phyloP scores from a whole-genome alignment of 306 rosid species.

The Trifolium subterraneum region DNA sequence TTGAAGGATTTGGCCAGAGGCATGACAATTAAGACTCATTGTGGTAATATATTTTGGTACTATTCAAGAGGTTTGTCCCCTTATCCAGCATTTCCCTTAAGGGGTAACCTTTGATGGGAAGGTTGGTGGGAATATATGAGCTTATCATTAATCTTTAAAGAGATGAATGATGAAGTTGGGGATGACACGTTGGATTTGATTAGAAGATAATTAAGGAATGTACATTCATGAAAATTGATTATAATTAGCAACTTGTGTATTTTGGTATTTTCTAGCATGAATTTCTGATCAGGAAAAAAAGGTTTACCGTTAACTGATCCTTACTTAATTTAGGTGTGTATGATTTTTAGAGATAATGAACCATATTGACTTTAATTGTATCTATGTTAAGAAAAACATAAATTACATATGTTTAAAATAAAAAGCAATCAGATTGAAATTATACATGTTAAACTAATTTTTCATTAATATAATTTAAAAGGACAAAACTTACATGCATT shows the following conservation, averaged over 20 bases:
- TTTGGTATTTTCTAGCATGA: constrained; percentile 33
- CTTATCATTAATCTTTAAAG: not conserved
- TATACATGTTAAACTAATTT: too few relatives aligned
- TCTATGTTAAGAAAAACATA: too few relatives aligned
- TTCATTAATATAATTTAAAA: too few relatives aligned
- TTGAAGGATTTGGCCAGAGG: constrained; percentile 43
- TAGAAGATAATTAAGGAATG: not conserved
- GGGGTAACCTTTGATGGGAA: constrained; percentile 20
- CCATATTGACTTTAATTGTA: not conserved
- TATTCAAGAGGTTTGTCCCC: not conserved
- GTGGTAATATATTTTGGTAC: not conserved
- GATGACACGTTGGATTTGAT: constrained; percentile 9
- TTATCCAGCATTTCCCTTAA: not conserved
- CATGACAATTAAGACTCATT: constrained; percentile 70
- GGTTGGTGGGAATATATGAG: not conserved
- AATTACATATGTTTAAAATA: too few relatives aligned
- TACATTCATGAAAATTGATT: not conserved
- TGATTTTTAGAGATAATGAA: not conserved
- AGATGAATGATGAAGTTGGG: not conserved
- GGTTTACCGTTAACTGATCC: not conserved
- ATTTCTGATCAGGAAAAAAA: not conserved
- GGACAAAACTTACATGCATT: too few relatives aligned
- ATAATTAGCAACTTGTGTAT: not conserved
- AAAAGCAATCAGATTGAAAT: too few relatives aligned
- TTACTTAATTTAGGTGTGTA: not conserved